Conservation (phyloP, 257 asterid species). For the Solanum pimpinellifolium region DNA sequence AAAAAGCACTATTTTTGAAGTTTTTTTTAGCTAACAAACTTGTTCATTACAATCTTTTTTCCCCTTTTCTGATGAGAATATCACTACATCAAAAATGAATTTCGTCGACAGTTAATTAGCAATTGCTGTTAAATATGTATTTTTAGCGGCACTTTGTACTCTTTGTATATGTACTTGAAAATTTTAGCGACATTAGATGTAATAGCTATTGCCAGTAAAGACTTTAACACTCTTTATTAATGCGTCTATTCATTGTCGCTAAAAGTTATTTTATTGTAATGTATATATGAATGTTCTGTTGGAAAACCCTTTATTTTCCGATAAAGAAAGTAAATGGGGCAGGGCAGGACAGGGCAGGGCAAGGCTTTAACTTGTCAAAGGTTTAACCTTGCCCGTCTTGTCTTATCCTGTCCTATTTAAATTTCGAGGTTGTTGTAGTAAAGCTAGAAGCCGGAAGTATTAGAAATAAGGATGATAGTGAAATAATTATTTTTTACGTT, state of each 20-base stretch:
- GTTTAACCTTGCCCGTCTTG: not conserved
- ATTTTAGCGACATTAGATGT: rapidly evolving
- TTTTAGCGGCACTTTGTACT: too few species aligned
- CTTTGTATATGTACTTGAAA: too few species aligned
- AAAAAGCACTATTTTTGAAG: not conserved
- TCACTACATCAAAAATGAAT: too few species aligned
- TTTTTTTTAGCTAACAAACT: not conserved
- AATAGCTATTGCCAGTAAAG: rapidly evolving
- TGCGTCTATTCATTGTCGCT: too few species aligned
- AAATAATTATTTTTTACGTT: not conserved
- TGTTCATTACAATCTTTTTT: not conserved
- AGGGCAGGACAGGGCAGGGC: not conserved
- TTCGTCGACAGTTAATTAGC: too few species aligned
- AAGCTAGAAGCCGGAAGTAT: not conserved
- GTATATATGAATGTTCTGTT: not conserved
- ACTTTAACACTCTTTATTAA: too few species aligned
- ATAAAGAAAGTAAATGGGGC: not conserved
- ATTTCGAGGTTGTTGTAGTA: not conserved
- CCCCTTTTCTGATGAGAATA: not conserved
- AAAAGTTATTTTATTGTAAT: too few species aligned
- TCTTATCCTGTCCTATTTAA: not conserved
- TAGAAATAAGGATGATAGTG: not conserved
- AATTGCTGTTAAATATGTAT: too few species aligned
- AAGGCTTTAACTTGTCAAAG: not conserved
- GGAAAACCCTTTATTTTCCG: not conserved